Evolutionary conservation across 768 basidiomycete genomes (phyloP).

Genomic region (Vararia minispora): DNA sequence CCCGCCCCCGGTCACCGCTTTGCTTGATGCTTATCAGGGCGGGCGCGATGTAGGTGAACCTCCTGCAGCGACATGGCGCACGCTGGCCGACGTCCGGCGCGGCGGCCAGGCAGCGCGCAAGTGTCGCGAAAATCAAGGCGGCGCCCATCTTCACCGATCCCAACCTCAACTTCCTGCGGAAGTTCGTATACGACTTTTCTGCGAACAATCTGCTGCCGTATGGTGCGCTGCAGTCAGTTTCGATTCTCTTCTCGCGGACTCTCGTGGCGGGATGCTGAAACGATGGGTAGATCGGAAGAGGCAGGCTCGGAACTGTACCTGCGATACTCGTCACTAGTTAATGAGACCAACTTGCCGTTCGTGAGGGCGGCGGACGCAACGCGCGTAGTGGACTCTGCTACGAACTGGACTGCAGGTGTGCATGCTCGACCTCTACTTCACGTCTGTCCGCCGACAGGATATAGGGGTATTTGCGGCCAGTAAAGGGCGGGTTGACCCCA

Average conservation of each 20-base stretch:
- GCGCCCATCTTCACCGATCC: slow-evolving; percentile 34
- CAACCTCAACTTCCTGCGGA: slow-evolving; percentile 42
- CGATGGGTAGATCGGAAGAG: slow-evolving; percentile 29
- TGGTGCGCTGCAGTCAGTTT: slow-evolving; percentile 51
- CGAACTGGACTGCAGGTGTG: slow-evolving; percentile 58
- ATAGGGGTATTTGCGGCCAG: slow-evolving; percentile 54
- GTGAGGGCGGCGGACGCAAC: slow-evolving; percentile 37
- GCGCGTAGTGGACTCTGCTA: slow-evolving; percentile 57
- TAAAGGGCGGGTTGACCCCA: slow-evolving; percentile 30
- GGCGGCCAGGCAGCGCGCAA: slow-evolving; percentile 28
- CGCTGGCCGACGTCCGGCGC: slow-evolving; percentile 57
- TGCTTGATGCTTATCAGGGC: no score
- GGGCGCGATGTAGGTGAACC: slow-evolving; percentile 37
- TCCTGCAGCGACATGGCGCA: slow-evolving; percentile 72
- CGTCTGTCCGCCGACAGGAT: background rate
- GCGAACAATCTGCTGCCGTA: slow-evolving; percentile 49
- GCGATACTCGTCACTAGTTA: slow-evolving; percentile 43
- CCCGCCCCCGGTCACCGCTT: no score
- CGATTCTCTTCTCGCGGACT: background rate
- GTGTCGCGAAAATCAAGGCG: slow-evolving; percentile 43
- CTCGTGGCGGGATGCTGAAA: background rate
- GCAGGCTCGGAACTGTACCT: slow-evolving; percentile 40
- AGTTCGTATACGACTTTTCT: slow-evolving; percentile 51
- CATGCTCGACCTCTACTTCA: background rate
- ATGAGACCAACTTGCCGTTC: slow-evolving; percentile 36